Evolutionary conservation across 2,329 filamentous ascomycete genomes (phyloP), one percentile per base, ranked within the genome.

Genomic region (Colletotrichum coccodes): DNA sequence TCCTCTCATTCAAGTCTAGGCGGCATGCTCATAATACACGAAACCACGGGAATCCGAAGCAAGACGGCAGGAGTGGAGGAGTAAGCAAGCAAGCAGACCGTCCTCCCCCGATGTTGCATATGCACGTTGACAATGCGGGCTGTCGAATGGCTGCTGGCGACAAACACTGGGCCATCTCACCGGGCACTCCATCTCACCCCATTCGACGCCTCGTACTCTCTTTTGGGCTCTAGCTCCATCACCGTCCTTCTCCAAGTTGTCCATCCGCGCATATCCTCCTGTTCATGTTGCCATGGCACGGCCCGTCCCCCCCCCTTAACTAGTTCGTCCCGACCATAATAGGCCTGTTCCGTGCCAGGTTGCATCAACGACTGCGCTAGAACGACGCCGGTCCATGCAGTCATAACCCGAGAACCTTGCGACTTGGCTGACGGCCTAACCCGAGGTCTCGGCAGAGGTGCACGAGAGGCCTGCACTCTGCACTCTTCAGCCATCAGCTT

Each of bases 361-460:
- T 54, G 65, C 65, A 54, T 59, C 46, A 18, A 57, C 14, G 40
- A 65, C 32, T 42, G 34, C 65, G 54, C 65, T 65, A 65, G 6
- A 58, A 40, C 23, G 21, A 28, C 32, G 34, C 40, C 54, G 26
- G 65, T 26, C 16, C 34, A 42, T 42, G 54, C 30, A 16, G 32
- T 34, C 60, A 56, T 57, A 26, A n/a, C 23, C 14, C n/a, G 30
- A 23, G n/a, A 42, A 47, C 30, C 21, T 14, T 38, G n/a, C 16
- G n/a, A n/a, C n/a, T n/a, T n/a, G n/a, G n/a, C n/a, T n/a, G n/a
- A n/a, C n/a, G n/a, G n/a, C n/a, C n/a, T n/a, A n/a, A n/a, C n/a
- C n/a, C n/a, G n/a, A n/a, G n/a, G n/a, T n/a, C n/a, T n/a, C n/a
- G n/a, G n/a, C n/a, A n/a, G n/a, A n/a, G n/a, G n/a, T n/a, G n/a